Evolutionary conservation across 495 filamentous ascomycete genomes (phyloP), one percentile per base, ranked within the genome.

Genomic region (Lindgomyces ingoldianus): DNA sequence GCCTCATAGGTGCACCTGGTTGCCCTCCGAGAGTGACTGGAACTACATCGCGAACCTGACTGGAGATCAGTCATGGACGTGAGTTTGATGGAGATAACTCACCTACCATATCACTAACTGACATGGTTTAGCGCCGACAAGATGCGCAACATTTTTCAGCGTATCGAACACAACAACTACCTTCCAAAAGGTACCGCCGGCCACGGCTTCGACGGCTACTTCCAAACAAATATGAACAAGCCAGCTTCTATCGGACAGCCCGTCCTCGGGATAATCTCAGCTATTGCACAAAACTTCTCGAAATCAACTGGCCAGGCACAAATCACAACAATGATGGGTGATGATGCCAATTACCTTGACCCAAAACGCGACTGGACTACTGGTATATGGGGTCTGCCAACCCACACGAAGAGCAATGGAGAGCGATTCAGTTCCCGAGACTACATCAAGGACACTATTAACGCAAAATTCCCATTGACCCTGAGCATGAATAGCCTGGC

Each of bases 171-270:
- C 36, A 82, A 82, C 65, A 62, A 80, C 30, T 87, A 87, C 69
- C 57, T 78, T 6, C 73, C 77, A 0, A 76, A 76, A 6, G 68
- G 74, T 0, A 48, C 59, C 1, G 53, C 68, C 0, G 83, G 81
- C 27, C 86, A 88, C 69, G 86, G 86, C n/a, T 80, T 75, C 53
- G 70, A 79, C 41, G 85, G 87, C 21, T 89, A 82, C 82, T 71
- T 88, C 19, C 57, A 70, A 18, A 84, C 80, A 1, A 79, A 56
- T 21, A 61, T 67, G 64, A 62, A 57, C 64, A 62, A 62, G 51
- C 64, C 64, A 0, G 14, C 75, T 0, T 74, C 70, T 19, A 68
- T 68, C 30, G 75, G 78, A 26, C 56, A 62, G 30, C 64, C 24
- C 69, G 68, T 70, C 0, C 70, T 70, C 19, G 61, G 69, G 18